Evolutionary conservation across 345 rosid genomes (phyloP), one percentile per base, ranked within the genome.

Genomic region (Orychophragmus violaceus): DNA sequence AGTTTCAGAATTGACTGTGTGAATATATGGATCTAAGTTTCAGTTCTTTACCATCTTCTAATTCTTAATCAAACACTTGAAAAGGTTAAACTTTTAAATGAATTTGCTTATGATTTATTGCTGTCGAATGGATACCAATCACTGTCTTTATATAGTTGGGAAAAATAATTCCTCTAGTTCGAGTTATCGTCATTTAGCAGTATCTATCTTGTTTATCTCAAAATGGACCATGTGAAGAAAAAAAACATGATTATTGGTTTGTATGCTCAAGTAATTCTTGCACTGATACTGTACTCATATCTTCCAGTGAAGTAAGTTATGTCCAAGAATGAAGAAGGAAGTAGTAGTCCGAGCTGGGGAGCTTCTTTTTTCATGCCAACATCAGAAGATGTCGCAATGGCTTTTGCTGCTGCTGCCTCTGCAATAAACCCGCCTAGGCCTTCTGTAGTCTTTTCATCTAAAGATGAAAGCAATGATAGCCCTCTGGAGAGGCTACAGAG

Each of bases 331-430:
- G 95, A 64, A 35, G 71, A 86, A 66, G 90, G 86, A 33, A 66
- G 85, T 60, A 86, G 83, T 37, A 87, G 88, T 66, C 91, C 94
- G 55, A 87, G 96, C 39, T 90, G 97, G 98, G 77, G 83, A 41
- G 76, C 88, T 79, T 85, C 96, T 12, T 79, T 81, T 66, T 81
- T 83, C 66, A 68, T 64, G 80, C 96, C 79, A 73, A 85, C 92
- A 0, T 83, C 84, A 2, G 93, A 89, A 75, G 96, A 89, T 79
- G 89, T 87, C 33, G 91, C 90, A 7, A 83, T 68, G 74, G 94
- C 91, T 70, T 87, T 87, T 50, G 89, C 90, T 39, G 85, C 89
- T n/a, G 96, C 96, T 5, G 93, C 96, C 14, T 79, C 90, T 28
- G 82, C 88, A 7, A 77, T 81, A 29, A 84, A 64, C 71, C 86